These are phyloP conservation scores for Termitomyces sp. DNA, from an alignment of 768 basidiomycete species.

Conservation along the genomic window DNA sequence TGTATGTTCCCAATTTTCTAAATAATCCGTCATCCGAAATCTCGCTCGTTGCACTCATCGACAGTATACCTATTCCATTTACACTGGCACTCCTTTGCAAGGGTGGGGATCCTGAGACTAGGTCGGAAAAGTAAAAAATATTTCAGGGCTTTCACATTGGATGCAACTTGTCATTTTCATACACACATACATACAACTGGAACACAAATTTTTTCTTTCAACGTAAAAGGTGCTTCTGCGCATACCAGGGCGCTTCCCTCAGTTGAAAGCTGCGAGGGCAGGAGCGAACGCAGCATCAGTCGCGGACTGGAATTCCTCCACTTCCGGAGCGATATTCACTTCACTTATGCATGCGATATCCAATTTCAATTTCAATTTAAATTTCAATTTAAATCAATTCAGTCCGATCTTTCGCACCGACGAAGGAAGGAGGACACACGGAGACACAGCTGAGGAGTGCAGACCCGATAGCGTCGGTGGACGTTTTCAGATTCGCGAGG, in stretches of 20 bases:
- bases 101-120: background rate
- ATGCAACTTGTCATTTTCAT: background rate
- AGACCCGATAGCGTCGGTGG: slow-evolving; percentile 15
- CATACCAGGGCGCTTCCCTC: no score
- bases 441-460: slow-evolving; percentile 17
- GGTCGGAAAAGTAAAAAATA: background rate
- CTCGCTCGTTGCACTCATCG: no score
- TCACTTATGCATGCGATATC: no score
- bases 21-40: no score
- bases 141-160: background rate
- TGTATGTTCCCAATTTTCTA: no score
- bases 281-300: slow-evolving; percentile 17
- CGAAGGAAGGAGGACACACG: no score
- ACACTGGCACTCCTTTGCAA: no score
- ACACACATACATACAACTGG: background rate
- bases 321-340: slow-evolving; percentile 13
- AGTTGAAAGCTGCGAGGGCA: slow-evolving; percentile 14
- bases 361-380: no score
- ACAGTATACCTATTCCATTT: no score
- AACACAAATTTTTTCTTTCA: background rate
- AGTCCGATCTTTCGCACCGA: background rate
- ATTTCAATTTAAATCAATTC: no score
- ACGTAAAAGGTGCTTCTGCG: no score
- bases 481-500: slow-evolving; percentile 17
- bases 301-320: slow-evolving; percentile 6